Evolutionary conservation across 106 monocot genomes (phyloP).

Genomic region (Platanthera zijinensis): DNA sequence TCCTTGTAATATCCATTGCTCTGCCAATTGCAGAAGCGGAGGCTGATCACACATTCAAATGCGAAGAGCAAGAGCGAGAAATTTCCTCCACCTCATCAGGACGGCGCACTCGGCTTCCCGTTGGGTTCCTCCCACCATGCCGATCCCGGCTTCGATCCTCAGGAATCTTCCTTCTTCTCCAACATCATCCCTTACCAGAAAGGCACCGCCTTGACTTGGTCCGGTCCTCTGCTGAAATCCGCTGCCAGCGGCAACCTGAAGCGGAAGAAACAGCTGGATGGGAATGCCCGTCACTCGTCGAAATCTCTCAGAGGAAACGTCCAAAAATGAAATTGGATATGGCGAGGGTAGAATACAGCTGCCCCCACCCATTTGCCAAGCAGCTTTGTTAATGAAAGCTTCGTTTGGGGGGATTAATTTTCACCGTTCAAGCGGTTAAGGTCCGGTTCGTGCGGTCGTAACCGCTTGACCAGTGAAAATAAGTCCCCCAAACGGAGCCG

Average conservation of each 20-base stretch:
- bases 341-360: neutral
- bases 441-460: too few relatives aligned
- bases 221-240: neutral
- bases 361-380: neutral
- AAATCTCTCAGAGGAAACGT: slow-evolving; percentile 2
- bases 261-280: neutral
- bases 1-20: neutral
- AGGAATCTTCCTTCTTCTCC: slow-evolving; percentile 42
- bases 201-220: slow-evolving; percentile 2
- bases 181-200: slow-evolving; percentile 43
- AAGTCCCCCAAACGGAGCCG: too few relatives aligned
- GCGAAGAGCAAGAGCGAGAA: slow-evolving; percentile 97
- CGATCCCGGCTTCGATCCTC: slow-evolving; percentile 40
- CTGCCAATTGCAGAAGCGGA: slow-evolving; percentile 32
- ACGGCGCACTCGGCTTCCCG: slow-evolving; percentile 73
- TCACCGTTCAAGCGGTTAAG: too few relatives aligned
- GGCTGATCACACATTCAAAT: slow-evolving; percentile 75
- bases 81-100: slow-evolving; percentile 91
- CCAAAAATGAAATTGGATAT: slow-evolving; percentile 1
- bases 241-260: neutral
- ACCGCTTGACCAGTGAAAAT: too few relatives aligned
- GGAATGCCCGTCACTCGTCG: slow-evolving; percentile 5
- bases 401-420: too few relatives aligned
- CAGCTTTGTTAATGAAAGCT: neutral
- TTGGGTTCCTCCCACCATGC: slow-evolving; percentile 64